phyloP scores from a whole-genome alignment of 208 protist species.

The Leishmania guyanensis region DNA sequence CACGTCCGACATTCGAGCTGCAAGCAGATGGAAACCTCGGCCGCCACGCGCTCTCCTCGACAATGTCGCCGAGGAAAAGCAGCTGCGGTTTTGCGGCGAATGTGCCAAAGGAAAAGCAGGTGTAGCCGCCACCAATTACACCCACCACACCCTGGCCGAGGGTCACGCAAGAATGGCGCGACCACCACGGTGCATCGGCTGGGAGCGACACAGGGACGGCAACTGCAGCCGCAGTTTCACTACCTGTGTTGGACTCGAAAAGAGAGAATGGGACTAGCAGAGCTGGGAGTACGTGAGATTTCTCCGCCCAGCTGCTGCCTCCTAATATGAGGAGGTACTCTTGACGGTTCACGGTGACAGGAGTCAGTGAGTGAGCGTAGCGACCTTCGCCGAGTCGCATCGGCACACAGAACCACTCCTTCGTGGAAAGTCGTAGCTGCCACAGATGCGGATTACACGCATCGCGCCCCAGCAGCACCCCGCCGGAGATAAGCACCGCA shows the following conservation, averaged over 20 bases:
- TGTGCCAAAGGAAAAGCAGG: conserved; percentile 92
- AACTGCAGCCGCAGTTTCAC: not conserved
- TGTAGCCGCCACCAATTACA: conserved; percentile 82
- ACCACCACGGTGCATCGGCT: conserved; percentile 50
- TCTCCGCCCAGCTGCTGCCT: conserved; percentile 50
- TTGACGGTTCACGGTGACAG: conserved; percentile 33
- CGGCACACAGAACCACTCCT: conserved; percentile 18
- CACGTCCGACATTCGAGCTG: not conserved
- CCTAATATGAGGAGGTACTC: conserved; percentile 62
- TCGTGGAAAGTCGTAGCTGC: conserved; percentile 11
- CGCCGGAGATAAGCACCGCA: conserved; percentile 28
- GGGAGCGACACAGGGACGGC: conserved; percentile 31
- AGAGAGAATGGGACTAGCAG: conserved; percentile 8
- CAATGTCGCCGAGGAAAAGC: conserved; percentile 40
- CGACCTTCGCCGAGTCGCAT: conserved; percentile 29
- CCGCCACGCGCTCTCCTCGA: conserved; percentile 21
- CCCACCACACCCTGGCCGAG: conserved; percentile 62
- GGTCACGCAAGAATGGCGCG: conserved; percentile 61
- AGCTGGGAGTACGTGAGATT: conserved; percentile 10
- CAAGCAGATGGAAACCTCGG: not conserved
- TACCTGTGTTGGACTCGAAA: not conserved
- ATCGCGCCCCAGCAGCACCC: conserved; percentile 11
- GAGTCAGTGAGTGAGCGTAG: conserved; percentile 71
- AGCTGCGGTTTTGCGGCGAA: conserved; percentile 65
- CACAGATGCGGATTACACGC: conserved; percentile 23